A percentile compares a stretch with the other conserved stretches of the same genome.
Evolutionary conservation across 1,284 basidiomycete genomes (phyloP).

Genomic region (Ceratobasidium sp.): DNA sequence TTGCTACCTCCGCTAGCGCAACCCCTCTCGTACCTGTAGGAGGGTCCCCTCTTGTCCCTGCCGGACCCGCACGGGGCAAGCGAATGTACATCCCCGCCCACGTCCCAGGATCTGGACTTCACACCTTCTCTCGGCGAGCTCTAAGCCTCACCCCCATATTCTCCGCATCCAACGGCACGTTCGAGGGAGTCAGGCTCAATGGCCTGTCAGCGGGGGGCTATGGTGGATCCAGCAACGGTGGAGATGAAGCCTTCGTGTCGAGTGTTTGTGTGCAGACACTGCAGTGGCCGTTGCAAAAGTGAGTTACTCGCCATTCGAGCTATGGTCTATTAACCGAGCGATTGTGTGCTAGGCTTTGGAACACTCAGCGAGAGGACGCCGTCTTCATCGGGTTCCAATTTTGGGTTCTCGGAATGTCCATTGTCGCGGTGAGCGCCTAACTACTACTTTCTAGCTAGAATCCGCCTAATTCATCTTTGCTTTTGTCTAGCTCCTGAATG

Average conservation of each 20-base stretch:
- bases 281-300: conserved; percentile 46
- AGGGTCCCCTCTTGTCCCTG: background rate
- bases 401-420: conserved; percentile 82
- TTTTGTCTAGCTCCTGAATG: conserved; percentile 65
- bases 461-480: conserved; percentile 5
- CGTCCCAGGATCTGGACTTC: conserved; percentile 8
- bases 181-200: conserved; percentile 21
- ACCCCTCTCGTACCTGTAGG: background rate
- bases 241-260: conserved; percentile 38
- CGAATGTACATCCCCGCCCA: conserved; percentile 36
- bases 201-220: conserved; percentile 8
- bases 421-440: conserved; percentile 65
- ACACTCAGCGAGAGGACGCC: conserved; percentile 80
- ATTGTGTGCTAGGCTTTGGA: conserved; percentile 61
- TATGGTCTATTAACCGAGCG: background rate
- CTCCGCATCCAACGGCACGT: conserved; percentile 35
- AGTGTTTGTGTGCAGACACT: conserved; percentile 42
- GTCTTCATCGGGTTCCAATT: conserved; percentile 80
- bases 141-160: conserved; percentile 29
- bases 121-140: conserved; percentile 4
- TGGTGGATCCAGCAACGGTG: conserved; percentile 23
- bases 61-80: conserved; percentile 10
- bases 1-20: background rate
- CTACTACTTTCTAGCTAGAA: background rate
- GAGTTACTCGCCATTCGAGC: background rate